These are phyloP conservation scores for Sarocladiaceae sp. DNA, from an alignment of 2,329 filamentous ascomycete species.

Conservation along the genomic window DNA sequence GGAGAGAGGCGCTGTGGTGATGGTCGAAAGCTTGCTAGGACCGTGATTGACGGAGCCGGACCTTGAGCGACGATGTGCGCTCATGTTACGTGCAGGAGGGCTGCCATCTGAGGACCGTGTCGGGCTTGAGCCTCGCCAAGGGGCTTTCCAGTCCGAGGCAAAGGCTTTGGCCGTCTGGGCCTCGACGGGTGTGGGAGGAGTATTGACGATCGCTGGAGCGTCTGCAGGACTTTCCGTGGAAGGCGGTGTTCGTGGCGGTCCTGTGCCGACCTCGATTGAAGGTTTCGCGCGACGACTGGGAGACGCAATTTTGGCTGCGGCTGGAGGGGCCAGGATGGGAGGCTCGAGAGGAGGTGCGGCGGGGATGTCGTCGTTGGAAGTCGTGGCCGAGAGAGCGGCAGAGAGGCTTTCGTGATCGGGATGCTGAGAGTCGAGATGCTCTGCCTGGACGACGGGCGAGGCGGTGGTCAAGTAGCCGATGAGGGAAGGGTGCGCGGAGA, in stretches of 20 bases:
- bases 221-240: slow-evolving; percentile 26
- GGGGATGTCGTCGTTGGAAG: slow-evolving; percentile 8
- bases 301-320: slow-evolving; percentile 22
- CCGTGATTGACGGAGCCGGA: slow-evolving; percentile 50
- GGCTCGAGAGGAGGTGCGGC: slow-evolving; percentile 20
- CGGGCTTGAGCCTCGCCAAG: slow-evolving; percentile 20
- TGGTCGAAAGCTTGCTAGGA: slow-evolving; percentile 84
- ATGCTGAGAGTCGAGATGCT: slow-evolving; percentile 30
- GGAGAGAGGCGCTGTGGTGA: slow-evolving; percentile 64
- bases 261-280: slow-evolving; percentile 24
- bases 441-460: slow-evolving; percentile 58
- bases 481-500: slow-evolving; percentile 57
- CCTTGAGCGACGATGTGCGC: slow-evolving; percentile 54
- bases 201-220: slow-evolving; percentile 56
- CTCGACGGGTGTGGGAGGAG: slow-evolving; percentile 59
- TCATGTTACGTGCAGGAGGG: slow-evolving; percentile 64
- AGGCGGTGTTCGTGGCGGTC: slow-evolving; percentile 42
- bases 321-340: slow-evolving; percentile 21
- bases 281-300: slow-evolving; percentile 21
- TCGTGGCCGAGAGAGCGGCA: slow-evolving; percentile 22
- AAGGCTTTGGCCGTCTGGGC: slow-evolving; percentile 18
- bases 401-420: slow-evolving; percentile 11
- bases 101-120: slow-evolving; percentile 43
- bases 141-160: slow-evolving; percentile 20
- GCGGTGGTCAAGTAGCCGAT: slow-evolving; percentile 63